A percentile compares a stretch with the other conserved stretches of the same genome.
Conservation (phyloP, 805 yeast species). For the Lipomyces lipofer region DNA sequence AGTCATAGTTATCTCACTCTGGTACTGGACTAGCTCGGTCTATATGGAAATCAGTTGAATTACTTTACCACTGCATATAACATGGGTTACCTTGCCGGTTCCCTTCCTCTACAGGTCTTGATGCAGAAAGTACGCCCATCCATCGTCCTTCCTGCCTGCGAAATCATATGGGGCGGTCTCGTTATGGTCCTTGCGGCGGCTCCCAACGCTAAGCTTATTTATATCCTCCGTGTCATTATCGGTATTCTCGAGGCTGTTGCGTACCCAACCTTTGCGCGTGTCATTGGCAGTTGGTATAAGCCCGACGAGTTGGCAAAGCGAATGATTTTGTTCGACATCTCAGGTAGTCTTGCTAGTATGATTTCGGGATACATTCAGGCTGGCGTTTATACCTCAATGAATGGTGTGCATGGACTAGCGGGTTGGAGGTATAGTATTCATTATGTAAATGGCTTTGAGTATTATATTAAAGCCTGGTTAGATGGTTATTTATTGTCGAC, state of each 20-base stretch:
- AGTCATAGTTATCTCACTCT: constrained; percentile 65
- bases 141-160: constrained; percentile 53
- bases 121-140: constrained; percentile 34
- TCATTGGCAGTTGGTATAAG: constrained; percentile 55
- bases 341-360: constrained; percentile 45
- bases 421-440: constrained; percentile 59
- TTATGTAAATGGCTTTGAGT: constrained; percentile 59
- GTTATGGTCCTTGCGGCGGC: constrained; percentile 50
- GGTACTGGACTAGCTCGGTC: constrained; percentile 41
- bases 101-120: constrained; percentile 40
- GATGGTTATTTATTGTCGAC: constrained; percentile 67
- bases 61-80: constrained; percentile 40
- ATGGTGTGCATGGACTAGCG: constrained; percentile 32
- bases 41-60: constrained; percentile 38
- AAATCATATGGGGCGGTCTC: constrained; percentile 65
- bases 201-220: constrained; percentile 51
- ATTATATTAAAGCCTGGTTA: constrained; percentile 38
- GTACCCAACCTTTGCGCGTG: constrained; percentile 48
- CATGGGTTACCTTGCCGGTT: constrained; percentile 39
- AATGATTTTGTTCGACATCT: constrained; percentile 44
- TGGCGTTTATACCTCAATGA: constrained; percentile 40
- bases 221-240: constrained; percentile 62
- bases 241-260: constrained; percentile 69
- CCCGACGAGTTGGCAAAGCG: constrained; percentile 53
- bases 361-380: constrained; percentile 55